Percentiles rank a stretch among this genome's conserved stretches.
Evolutionary conservation across 2,329 filamentous ascomycete genomes (phyloP).

Genomic region (Trichoderma asperellum): DNA sequence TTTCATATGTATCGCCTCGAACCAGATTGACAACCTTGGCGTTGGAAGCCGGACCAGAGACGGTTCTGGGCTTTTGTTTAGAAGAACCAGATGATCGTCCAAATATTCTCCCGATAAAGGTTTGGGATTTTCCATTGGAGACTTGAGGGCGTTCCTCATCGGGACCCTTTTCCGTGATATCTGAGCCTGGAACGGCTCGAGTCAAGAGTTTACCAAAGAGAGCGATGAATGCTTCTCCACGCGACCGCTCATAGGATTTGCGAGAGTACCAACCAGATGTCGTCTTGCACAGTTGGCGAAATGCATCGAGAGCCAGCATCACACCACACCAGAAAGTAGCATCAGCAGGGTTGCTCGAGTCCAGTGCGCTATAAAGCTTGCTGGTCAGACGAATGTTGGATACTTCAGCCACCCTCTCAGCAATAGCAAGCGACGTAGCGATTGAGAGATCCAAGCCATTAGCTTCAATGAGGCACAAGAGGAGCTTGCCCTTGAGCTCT

Average conservation of each 20-base stretch:
- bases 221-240: conserved; percentile 65
- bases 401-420: conserved; percentile 49
- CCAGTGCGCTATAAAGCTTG: conserved; percentile 43
- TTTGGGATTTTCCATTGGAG: neutral
- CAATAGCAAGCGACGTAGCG: conserved; percentile 64
- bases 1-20: conserved; percentile 79
- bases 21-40: conserved; percentile 91
- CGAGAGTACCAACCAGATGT: conserved; percentile 75
- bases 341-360: conserved; percentile 37
- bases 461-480: conserved; percentile 69
- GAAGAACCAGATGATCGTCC: conserved; percentile 32
- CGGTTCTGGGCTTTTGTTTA: conserved; percentile 27
- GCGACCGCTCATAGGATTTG: conserved; percentile 78
- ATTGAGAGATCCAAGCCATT: conserved; percentile 80
- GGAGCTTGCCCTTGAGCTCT: conserved; percentile 71
- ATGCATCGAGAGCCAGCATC: conserved; percentile 42
- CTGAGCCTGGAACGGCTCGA: conserved; percentile 45
- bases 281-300: conserved; percentile 44
- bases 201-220: conserved; percentile 46
- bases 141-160: conserved; percentile 18
- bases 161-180: conserved; percentile 43
- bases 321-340: conserved; percentile 45
- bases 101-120: conserved; percentile 31
- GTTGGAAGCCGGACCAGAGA: conserved; percentile 63
- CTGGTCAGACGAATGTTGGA: conserved; percentile 46